Conservation (phyloP, 257 asterid species). For the Solanum chmielewskii region DNA sequence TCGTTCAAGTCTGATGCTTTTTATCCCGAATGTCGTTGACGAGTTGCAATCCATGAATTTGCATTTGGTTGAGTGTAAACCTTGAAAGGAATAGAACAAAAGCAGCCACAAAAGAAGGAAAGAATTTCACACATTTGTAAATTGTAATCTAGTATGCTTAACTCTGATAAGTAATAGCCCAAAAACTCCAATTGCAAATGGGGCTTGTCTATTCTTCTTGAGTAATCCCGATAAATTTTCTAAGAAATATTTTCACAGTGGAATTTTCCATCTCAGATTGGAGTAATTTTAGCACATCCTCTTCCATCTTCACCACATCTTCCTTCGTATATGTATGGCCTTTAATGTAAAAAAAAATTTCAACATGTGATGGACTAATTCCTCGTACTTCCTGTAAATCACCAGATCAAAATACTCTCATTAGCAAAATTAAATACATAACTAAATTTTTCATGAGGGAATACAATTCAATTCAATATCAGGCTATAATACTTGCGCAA, state of each 20-base stretch:
- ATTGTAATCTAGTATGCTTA: constrained; percentile 50
- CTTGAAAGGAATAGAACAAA: constrained; percentile 60
- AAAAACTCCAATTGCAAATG: constrained; percentile 57
- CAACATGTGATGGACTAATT: constrained; percentile 76
- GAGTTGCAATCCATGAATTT: constrained; percentile 54
- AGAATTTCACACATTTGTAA: constrained; percentile 50
- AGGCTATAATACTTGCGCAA: constrained; percentile 52
- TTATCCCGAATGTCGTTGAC: constrained; percentile 41
- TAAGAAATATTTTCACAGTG: constrained; percentile 63
- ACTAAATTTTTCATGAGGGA: not conserved
- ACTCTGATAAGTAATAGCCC: constrained; percentile 73
- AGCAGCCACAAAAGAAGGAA: constrained; percentile 83
- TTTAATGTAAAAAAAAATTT: constrained; percentile 63
- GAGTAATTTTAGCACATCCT: constrained; percentile 63
- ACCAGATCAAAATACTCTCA: not conserved
- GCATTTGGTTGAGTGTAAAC: constrained; percentile 43
- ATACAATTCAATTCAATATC: not conserved
- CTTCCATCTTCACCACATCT: constrained; percentile 78
- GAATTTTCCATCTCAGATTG: constrained; percentile 81
- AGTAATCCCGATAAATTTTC: constrained; percentile 41
- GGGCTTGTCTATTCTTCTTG: constrained; percentile 38
- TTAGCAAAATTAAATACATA: not conserved
- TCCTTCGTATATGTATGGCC: constrained; percentile 49
- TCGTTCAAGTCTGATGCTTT: constrained; percentile 56
- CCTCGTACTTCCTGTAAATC: constrained; percentile 69